Conservation (phyloP, 2,329 filamentous ascomycete genomes). For the Penicillium rolfsii region DNA sequence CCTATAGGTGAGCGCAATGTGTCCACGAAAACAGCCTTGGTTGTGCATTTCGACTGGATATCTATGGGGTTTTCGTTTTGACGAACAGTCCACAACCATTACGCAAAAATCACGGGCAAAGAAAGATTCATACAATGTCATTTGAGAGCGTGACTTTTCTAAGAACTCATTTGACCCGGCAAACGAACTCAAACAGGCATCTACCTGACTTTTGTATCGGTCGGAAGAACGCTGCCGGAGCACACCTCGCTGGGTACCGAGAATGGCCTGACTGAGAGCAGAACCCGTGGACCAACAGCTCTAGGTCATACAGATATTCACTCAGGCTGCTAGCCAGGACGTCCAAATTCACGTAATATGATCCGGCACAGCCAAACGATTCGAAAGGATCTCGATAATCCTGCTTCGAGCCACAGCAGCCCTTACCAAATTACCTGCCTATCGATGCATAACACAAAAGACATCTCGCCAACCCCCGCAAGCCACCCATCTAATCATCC, state of each 20-base stretch:
- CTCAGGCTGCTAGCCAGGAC: not conserved
- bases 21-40: no score
- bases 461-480: not conserved
- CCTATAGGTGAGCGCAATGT: no score
- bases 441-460: not conserved
- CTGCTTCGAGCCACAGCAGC: not conserved
- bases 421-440: not conserved
- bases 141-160: not conserved
- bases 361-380: not conserved
- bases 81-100: not conserved
- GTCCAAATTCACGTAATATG: not conserved
- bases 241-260: not conserved
- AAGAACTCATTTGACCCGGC: not conserved
- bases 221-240: not conserved
- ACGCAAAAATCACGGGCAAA: not conserved
- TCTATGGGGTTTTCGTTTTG: no score
- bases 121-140: not conserved
- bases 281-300: not conserved
- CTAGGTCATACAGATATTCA: not conserved
- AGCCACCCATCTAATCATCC: conserved; percentile 33
- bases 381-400: not conserved
- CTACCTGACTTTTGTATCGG: not conserved
- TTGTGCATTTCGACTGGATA: no score
- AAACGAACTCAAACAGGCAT: not conserved
- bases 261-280: not conserved